Evolutionary conservation across 257 asterid species (phyloP).

Genomic region (Nicotiana undulata): DNA sequence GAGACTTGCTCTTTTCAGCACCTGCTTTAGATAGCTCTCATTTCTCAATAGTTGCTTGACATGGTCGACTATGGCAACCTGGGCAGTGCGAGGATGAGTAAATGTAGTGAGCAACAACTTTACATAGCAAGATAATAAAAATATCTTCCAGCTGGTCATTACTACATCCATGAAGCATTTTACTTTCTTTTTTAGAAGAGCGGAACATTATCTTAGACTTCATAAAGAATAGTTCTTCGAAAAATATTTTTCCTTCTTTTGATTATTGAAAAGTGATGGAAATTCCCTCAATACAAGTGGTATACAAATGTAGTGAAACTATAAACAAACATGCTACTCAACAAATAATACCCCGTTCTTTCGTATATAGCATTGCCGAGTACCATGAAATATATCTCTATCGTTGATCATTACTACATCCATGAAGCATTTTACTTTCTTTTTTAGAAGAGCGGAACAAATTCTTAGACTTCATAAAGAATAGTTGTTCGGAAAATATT

Average conservation of each 20-base stretch:
- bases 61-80: conserved; percentile 85
- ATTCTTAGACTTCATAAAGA: too few relatives aligned
- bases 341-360: background rate
- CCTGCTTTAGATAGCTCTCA: conserved; percentile 89
- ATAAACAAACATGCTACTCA: background rate
- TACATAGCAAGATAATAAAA: background rate
- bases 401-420: too few relatives aligned
- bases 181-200: background rate
- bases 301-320: background rate
- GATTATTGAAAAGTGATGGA: background rate
- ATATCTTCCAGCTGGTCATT: background rate
- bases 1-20: conserved; percentile 65
- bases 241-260: background rate
- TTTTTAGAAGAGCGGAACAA: too few relatives aligned
- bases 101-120: conserved; percentile 1
- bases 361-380: background rate
- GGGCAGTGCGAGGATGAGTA: conserved; percentile 89
- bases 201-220: background rate
- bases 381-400: background rate
- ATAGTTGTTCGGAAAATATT: too few relatives aligned
- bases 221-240: background rate
- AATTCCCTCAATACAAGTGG: background rate
- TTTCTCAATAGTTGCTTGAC: conserved; percentile 62
- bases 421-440: too few relatives aligned
- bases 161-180: background rate